A percentile compares a stretch with the other conserved stretches of the same genome.
phyloP scores from a whole-genome alignment of 495 filamentous ascomycete species.

The Pseudomonodictys pantanalensis region DNA sequence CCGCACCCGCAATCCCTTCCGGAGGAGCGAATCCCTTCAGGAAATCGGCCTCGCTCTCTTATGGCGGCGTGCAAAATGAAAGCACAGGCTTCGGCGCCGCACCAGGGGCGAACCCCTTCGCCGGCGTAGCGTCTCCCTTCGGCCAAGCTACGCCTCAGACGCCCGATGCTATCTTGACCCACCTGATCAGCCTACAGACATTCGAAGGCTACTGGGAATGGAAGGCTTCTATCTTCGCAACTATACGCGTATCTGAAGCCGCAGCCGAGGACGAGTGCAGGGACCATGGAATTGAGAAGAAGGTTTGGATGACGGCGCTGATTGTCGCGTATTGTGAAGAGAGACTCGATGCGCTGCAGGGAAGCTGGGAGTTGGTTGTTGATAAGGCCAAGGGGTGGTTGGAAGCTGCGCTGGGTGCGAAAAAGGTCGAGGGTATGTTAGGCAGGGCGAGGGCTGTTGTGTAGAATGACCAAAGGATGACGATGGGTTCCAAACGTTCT shows the following conservation, averaged over 20 bases:
- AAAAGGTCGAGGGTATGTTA: not conserved
- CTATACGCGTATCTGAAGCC: conserved; percentile 25
- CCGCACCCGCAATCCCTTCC: not conserved
- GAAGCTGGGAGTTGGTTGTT: conserved; percentile 57
- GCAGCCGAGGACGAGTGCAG: conserved; percentile 3
- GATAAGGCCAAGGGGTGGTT: conserved; percentile 51
- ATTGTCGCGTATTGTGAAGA: conserved; percentile 50
- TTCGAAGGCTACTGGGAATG: conserved; percentile 52
- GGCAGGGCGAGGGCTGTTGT: not conserved
- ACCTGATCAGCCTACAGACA: conserved; percentile 48
- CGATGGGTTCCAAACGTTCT: not conserved
- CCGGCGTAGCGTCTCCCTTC: not conserved
- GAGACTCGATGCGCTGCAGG: conserved; percentile 42
- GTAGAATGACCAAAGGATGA: not conserved
- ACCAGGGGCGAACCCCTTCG: not conserved
- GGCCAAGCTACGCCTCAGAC: not conserved
- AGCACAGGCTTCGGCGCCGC: not conserved
- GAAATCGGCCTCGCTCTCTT: not conserved
- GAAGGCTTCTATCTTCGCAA: conserved; percentile 26
- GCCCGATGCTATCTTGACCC: conserved; percentile 17
- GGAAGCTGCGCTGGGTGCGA: not conserved
- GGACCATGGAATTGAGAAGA: conserved; percentile 4
- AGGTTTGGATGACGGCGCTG: conserved; percentile 48
- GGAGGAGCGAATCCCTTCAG: not conserved
- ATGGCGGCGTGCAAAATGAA: not conserved